Conservation (phyloP, 2,329 filamentous ascomycete genomes). For the Aspergillus sp. region DNA sequence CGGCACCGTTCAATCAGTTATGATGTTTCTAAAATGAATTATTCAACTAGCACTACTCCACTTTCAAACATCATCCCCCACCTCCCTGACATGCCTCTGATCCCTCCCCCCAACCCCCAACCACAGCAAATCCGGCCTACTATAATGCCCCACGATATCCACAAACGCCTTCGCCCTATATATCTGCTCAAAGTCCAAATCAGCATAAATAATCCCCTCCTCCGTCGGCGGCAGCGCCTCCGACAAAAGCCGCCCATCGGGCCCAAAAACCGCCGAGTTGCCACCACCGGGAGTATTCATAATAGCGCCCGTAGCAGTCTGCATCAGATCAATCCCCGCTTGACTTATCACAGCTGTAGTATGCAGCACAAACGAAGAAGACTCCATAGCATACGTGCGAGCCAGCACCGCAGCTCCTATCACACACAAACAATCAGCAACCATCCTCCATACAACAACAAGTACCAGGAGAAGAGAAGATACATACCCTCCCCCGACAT, state of each 20-base stretch:
- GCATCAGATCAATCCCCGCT: conserved; percentile 47
- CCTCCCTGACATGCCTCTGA: background rate
- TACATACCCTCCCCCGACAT: conserved; percentile 33
- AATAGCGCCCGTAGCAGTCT: conserved; percentile 44
- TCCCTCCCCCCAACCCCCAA: background rate
- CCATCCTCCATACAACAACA: too few species aligned
- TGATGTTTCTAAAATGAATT: too few species aligned
- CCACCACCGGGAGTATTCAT: conserved; percentile 48
- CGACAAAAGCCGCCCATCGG: conserved; percentile 52
- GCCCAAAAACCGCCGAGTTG: conserved; percentile 51
- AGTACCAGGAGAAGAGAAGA: too few species aligned
- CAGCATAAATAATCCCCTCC: conserved; percentile 53
- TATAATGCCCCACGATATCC: background rate
- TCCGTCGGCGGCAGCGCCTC: conserved; percentile 37
- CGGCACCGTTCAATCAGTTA: too few species aligned
- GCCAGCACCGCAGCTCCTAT: conserved; percentile 47
- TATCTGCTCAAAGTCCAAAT: conserved; percentile 49
- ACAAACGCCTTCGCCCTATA: conserved; percentile 24
- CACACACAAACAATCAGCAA: too few species aligned
- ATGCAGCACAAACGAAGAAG: conserved; percentile 57
- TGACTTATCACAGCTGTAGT: conserved; percentile 51
- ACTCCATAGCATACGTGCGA: conserved; percentile 60
- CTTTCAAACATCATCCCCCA: too few species aligned
- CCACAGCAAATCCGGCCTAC: background rate
- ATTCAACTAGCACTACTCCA: too few species aligned